phyloP scores from a whole-genome alignment of 495 filamentous ascomycete species.

The Aspergillus nidulans region DNA sequence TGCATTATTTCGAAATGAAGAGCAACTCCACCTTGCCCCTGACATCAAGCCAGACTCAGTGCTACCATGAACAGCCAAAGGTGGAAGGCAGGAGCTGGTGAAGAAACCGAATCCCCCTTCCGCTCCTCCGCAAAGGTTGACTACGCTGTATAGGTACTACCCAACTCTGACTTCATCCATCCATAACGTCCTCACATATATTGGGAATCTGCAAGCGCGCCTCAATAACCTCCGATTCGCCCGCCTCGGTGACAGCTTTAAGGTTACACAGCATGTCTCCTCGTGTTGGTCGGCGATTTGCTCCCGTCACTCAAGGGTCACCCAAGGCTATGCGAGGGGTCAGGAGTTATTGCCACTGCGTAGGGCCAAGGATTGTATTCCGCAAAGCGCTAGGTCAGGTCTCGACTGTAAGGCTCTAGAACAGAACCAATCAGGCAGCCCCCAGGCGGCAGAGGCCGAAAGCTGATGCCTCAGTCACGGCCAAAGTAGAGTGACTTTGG shows the following conservation, averaged over 20 bases:
- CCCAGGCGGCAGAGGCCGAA: neutral
- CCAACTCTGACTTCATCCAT: neutral
- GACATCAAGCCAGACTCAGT: neutral
- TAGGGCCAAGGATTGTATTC: neutral
- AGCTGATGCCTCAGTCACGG: neutral
- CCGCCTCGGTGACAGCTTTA: neutral
- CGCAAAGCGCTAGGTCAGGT: neutral
- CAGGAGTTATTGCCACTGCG: constrained; percentile 4
- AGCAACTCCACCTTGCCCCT: neutral
- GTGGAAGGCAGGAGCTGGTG: neutral
- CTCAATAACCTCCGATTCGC: neutral
- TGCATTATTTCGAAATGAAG: neutral
- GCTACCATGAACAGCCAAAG: neutral
- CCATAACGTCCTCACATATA: neutral
- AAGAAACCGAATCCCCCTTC: too few species aligned
- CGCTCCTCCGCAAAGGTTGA: neutral
- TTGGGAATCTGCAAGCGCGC: neutral
- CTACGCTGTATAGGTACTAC: neutral
- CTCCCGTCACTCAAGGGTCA: neutral
- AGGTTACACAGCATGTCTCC: constrained; percentile 7
- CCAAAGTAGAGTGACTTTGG: neutral
- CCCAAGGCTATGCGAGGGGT: constrained; percentile 6
- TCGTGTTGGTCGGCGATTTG: constrained; percentile 15
- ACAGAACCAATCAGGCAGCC: neutral
- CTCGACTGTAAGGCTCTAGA: neutral